These are phyloP conservation scores for Diaporthe ampelina DNA, from an alignment of 2,329 filamentous ascomycete genomes.

Conservation along the genomic window DNA sequence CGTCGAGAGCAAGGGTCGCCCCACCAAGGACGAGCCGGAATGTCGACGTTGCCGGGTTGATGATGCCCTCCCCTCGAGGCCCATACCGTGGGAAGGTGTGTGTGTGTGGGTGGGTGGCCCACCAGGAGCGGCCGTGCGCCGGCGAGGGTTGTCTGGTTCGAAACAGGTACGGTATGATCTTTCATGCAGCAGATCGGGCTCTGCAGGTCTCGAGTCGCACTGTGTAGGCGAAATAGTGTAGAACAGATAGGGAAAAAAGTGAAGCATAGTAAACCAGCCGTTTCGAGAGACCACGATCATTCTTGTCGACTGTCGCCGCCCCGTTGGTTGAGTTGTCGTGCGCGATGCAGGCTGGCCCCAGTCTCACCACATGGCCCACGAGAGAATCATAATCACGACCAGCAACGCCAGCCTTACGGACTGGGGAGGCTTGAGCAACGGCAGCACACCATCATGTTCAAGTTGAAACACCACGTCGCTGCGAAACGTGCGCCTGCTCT, in stretches of 20 bases:
- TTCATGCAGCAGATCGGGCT: conserved; percentile 27
- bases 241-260: neutral
- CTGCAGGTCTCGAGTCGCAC: neutral
- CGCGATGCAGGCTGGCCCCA: conserved; percentile 2
- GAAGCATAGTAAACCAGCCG: neutral
- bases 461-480: conserved; percentile 25
- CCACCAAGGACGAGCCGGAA: conserved; percentile 16
- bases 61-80: neutral
- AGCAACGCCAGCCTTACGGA: conserved; percentile 22
- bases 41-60: neutral
- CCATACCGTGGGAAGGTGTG: neutral
- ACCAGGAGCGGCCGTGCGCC: conserved; percentile 26
- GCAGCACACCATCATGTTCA: conserved; percentile 13
- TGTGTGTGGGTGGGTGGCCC: neutral
- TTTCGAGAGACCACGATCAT: conserved; percentile 21
- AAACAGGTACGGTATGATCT: conserved; percentile 39
- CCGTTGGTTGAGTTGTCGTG: conserved; percentile 5
- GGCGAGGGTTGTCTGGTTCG: conserved; percentile 34
- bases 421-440: conserved; percentile 13
- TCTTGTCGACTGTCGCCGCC: neutral
- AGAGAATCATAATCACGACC: neutral
- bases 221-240: neutral
- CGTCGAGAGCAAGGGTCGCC: neutral
- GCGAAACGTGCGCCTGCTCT: conserved; percentile 1
- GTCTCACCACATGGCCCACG: conserved; percentile 1